Evolutionary conservation across 768 basidiomycete genomes (phyloP).

Genomic region (Rhizopogon roseolus): DNA sequence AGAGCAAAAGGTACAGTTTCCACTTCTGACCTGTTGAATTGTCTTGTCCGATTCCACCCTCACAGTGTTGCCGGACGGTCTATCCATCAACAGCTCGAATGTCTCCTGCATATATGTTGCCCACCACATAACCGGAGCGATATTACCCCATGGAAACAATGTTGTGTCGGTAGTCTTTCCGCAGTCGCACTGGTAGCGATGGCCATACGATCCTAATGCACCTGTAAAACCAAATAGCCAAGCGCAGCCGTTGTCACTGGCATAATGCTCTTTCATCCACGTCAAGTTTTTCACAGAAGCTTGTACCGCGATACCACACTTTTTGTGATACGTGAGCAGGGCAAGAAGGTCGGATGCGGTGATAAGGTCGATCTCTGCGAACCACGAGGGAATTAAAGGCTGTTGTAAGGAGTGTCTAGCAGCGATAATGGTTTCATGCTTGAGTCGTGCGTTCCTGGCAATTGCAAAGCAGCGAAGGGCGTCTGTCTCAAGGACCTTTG

Average conservation of each 20-base stretch:
- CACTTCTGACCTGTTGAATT: background rate
- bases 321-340: conserved; percentile 8
- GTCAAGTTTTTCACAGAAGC: background rate
- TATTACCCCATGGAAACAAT: background rate
- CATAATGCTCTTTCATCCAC: conserved; percentile 11
- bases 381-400: conserved; percentile 12
- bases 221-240: conserved; percentile 6
- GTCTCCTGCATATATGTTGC: conserved; percentile 15
- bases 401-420: conserved; percentile 17
- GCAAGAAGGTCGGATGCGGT: conserved; percentile 14
- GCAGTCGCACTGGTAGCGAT: background rate
- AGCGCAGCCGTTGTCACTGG: background rate
- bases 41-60: background rate
- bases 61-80: conserved; percentile 14
- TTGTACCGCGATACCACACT: background rate
- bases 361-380: conserved; percentile 19
- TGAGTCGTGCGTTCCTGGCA: conserved; percentile 17
- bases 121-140: conserved; percentile 15
- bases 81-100: conserved; percentile 9
- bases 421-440: conserved; percentile 17
- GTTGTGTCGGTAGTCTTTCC: background rate
- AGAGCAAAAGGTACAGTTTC: conserved; percentile 2
- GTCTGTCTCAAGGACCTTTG: conserved; percentile 8
- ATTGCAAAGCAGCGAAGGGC: conserved; percentile 24
- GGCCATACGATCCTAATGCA: background rate